Evolutionary conservation across 148 eudicot species (phyloP).

Genomic region (Spergularia marina): DNA sequence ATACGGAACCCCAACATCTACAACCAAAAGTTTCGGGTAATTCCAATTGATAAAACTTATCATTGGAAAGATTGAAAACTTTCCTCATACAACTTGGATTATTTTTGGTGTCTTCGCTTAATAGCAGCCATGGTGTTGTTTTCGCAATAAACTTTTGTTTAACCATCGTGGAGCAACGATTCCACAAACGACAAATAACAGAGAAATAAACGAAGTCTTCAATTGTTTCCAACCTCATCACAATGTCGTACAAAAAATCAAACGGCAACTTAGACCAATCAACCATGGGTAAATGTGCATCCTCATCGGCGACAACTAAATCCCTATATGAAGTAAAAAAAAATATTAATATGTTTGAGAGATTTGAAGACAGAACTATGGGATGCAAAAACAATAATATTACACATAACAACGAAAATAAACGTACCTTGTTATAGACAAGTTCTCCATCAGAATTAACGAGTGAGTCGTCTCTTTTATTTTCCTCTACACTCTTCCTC

Average conservation of each 20-base stretch:
- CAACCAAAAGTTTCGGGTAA: background rate
- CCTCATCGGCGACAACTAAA: too few relatives aligned
- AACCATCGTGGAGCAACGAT: background rate
- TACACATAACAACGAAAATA: too few relatives aligned
- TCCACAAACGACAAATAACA: slow-evolving; percentile 5
- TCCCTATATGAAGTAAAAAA: too few relatives aligned
- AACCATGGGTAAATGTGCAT: too few relatives aligned
- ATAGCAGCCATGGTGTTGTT: background rate
- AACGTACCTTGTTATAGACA: too few relatives aligned
- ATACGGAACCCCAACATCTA: too few relatives aligned
- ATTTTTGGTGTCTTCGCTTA: background rate
- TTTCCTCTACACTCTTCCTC: too few relatives aligned
- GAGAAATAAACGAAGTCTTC: slow-evolving; percentile 12
- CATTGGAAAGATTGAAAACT: background rate
- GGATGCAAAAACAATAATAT: too few relatives aligned
- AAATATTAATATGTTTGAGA: too few relatives aligned
- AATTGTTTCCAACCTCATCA: background rate
- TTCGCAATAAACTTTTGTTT: background rate
- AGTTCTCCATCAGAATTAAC: too few relatives aligned
- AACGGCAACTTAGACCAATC: background rate
- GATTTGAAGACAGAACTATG: too few relatives aligned
- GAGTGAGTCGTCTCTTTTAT: too few relatives aligned
- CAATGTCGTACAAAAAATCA: background rate
- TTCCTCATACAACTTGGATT: background rate
- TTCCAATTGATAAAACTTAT: background rate